phyloP scores from a whole-genome alignment of 1,284 basidiomycete genomes.

The Ceratobasidium sp. region DNA sequence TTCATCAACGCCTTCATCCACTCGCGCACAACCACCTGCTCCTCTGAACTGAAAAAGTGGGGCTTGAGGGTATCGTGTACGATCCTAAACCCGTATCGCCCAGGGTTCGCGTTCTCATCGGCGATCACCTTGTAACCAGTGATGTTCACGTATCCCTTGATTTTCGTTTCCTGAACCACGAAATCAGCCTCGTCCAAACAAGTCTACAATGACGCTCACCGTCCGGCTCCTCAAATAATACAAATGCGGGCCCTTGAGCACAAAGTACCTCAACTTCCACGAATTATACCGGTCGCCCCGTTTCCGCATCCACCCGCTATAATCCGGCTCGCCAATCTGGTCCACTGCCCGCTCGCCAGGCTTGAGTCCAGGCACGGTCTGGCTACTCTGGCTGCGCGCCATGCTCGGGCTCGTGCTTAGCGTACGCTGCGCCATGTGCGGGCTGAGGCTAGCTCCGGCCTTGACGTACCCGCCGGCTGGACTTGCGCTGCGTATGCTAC shows the following conservation, averaged over 20 bases:
- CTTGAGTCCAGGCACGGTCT: slow-evolving; percentile 56
- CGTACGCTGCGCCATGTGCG: background rate
- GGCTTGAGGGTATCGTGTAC: slow-evolving; percentile 90
- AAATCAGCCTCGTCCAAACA: slow-evolving; percentile 45
- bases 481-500: slow-evolving; percentile 30
- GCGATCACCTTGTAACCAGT: slow-evolving; percentile 93
- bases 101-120: slow-evolving; percentile 92
- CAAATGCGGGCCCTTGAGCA: slow-evolving; percentile 92
- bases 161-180: slow-evolving; percentile 79
- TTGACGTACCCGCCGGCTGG: slow-evolving; percentile 16
- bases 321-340: slow-evolving; percentile 90
- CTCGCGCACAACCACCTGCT: slow-evolving; percentile 84
- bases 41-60: slow-evolving; percentile 92
- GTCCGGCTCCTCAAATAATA: slow-evolving; percentile 84
- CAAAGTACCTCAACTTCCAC: slow-evolving; percentile 94
- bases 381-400: slow-evolving; percentile 1
- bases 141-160: slow-evolving; percentile 96
- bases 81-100: slow-evolving; percentile 95
- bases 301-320: slow-evolving; percentile 95
- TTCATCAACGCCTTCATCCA: slow-evolving; percentile 99
- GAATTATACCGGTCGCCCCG: slow-evolving; percentile 92
- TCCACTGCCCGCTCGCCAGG: slow-evolving; percentile 80
- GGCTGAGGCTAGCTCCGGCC: background rate
- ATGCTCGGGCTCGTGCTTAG: slow-evolving; percentile 13
- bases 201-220: slow-evolving; percentile 63